Evolutionary conservation across 148 eudicot genomes (phyloP), one percentile per base, ranked within the genome.

Genomic region (Chenopodium suecicum): DNA sequence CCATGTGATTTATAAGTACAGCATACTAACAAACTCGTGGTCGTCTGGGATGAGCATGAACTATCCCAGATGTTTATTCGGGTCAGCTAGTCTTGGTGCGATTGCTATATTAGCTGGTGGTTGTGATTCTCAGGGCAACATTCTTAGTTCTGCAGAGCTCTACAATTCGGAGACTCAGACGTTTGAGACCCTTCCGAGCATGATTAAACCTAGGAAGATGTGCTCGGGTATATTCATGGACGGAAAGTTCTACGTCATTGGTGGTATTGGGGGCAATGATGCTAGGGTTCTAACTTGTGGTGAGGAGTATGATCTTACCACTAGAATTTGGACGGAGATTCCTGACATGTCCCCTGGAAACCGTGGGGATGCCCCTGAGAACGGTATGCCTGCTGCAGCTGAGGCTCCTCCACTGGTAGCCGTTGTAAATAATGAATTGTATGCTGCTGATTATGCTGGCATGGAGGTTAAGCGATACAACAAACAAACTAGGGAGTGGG

Each of bases 321-420:
- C 91, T 0, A 83, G 67, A 29, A 84, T 83, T 5, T 95, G 98
- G 98, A 92, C 79, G 44, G 93, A 84, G 73, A 90, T 91, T 34
- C 93, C 92, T 0, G 82, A 89, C 73, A 95, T 95, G 97, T 95
- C 92, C 32, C 98, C 98, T 0, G 91, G 82, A 16, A 78, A 93
- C 73, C 82, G 64, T 10, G 85, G 84, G 31, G 83, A 85, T 0
- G 82, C 84, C 46, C 29, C 86, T 67, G 93, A 79, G 29, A 84
- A 85, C 29, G 89, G 79, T 32, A 31, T 81, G 58, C 89, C 92
- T 7, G 87, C 89, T 56, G 80, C 94, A n/a, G 79, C 93, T 2
- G 93, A 83, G 85, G 97, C 98, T 22, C 98, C 98, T 0, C 98
- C 98, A 4, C 89, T 95, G 2, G 87, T 95, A 16, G 98, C 97